Evolutionary conservation across 176 grass and related monocot genomes (phyloP), one percentile per base, ranked within the genome.

Genomic region (Cymbopogon citratus): DNA sequence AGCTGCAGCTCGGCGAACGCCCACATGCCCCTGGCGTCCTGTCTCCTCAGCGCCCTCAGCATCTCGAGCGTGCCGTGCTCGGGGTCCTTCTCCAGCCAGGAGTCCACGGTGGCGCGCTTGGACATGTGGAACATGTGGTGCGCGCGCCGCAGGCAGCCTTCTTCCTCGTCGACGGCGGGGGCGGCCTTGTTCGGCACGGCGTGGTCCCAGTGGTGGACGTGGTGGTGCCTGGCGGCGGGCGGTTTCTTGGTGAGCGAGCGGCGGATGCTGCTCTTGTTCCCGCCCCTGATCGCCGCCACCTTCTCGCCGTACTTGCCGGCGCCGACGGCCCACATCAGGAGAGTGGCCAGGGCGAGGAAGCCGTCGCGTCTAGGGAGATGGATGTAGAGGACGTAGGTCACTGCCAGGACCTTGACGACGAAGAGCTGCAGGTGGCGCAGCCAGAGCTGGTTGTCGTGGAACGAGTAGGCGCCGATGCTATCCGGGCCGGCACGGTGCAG

Each of bases 401-500:
- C 73, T 0, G 62, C 46, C 0, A 40, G 0, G 18, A 82, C 39
- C 61, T 70, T 74, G 18, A 83, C 43, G n/a, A 72, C 6, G 14
- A 78, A 68, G 1, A 45, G 29, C 23, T 71, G 73, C n/a, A 87
- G 72, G 54, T 88, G 80, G 15, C 82, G 69, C 33, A 1, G 1
- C 84, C 83, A 77, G 19, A 89, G 39, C 63, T 84, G 14, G 75
- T 80, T 80, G 65, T 87, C 93, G 73, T 90, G 8, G 18, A 92
- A 35, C 0, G 85, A 39, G 14, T 86, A 92, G 15, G 93, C 84
- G 0, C 82, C 87, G 57, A 95, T 95, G 78, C 70, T 90, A 24
- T 94, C 93, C 0, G 74, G 93, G 0, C 93, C 93, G 0, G 85
- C 93, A 9, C 90, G 90, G 66, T 95, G 93, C 6, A 92, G 63